Evolutionary conservation across 768 basidiomycete genomes (phyloP), one percentile per base, ranked within the genome.

Genomic region (Dendrothele bispora): DNA sequence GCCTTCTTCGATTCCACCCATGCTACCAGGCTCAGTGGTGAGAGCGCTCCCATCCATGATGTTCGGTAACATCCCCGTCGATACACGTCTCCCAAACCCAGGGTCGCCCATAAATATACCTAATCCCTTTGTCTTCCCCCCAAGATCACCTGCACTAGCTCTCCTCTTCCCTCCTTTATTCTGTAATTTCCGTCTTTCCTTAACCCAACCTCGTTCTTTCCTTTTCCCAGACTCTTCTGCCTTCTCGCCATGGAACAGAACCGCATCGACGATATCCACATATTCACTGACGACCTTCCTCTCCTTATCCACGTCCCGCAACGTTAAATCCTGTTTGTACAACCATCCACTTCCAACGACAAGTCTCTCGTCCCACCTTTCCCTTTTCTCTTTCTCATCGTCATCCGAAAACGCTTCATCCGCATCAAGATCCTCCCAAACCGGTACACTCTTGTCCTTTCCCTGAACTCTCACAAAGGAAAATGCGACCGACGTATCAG

Each of bases 271-370:
- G n/a, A 83, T 73, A 52, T 89, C 81, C 49, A 91, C 60, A 61
- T 92, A 94, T 39, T 68, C 61, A 29, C 64, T 61, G 3, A 93
- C 78, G 4, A 78, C 74, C 1, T 62, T 64, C 53, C 78, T 68
- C 61, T 91, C 88, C 61, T 73, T 79, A 54, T 30, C 61, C 47
- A 92, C 63, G 25, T 83, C 73, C 17, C 62, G 65, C 26, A 85
- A 64, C 14, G 57, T 64, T 46, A 91, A 57, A 55, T 88, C 84
- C 57, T 84, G 85, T 48, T 67, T 74, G 60, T 93, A 93, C 45
- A 92, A 59, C 88, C 90, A 92, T 5, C 91, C 91, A 24, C 84
- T 84, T 21, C 87, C 86, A 11, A 92, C 71, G 0, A 91, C 83
- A 10, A 93, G 75, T 28, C 82, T 73, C 59, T 91, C 86, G 57